Base-by-base conservation (phyloP, 1,139 yeast species). In the Hemisphaericaspora lyxosophila region DNA sequence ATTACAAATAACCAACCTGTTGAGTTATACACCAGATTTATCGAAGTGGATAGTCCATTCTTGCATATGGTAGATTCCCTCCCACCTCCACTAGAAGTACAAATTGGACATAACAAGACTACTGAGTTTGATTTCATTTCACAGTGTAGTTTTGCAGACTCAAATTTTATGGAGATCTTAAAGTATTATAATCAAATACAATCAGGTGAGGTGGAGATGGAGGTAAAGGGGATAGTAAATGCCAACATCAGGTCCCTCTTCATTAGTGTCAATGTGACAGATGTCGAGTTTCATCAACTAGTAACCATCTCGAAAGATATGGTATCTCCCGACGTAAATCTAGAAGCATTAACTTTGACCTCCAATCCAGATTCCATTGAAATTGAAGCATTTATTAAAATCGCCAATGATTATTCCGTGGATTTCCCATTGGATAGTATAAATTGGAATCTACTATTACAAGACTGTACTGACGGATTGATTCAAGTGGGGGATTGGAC, bases 111-210 rank as follows among this genome's bases (percentile, higher is more conserved):
- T 34, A 45, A 54, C 5, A 27, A 43, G 8, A 20, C 28, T 5
- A 59, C 66, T 3, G 48, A 51, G n/a, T 41, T 65, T 26, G 64
- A 62, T 38, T 51, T 64, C 26, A 43, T 52, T 8, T 50, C 59
- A 13, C 49, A 52, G n/a, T 49, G 62, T 19, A 39, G 44, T 9
- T 46, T 63, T 23, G 46, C 51, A 7, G 43, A 56, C 19, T 48
- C 48, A 4, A 54, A 55, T 18, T 46, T 60, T 12, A 46, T 51
- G 7, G 46, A 50, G 25, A 50, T 60, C 31, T 48, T 51, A 7
- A 47, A 49, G 25, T 45, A 45, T n/a, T 41, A 55, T 19, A 45
- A 51, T 27, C 45, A 41, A 8, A 34, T 52, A 9, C 41, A 44
- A 16, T 42, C 46, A 7, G 44, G 49, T 7, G 45, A 45, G 3